Evolutionary conservation across 2,329 filamentous ascomycete genomes (phyloP), one percentile per base, ranked within the genome.

Genomic region (Talaromyces rugulosus): DNA sequence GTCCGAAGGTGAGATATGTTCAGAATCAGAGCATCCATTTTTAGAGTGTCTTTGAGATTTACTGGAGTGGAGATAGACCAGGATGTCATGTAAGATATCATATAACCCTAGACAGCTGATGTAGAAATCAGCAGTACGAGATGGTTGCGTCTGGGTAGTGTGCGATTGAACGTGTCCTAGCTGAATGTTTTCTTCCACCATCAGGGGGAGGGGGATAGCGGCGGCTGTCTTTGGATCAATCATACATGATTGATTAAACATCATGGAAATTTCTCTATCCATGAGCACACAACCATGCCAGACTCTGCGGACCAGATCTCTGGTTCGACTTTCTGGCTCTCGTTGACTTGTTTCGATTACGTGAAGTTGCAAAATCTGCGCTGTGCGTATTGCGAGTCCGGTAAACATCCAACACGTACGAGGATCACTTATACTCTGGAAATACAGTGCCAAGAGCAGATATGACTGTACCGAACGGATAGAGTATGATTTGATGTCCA

Each of bases 261-360:
- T 60, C 58, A 60, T 60, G 51, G 58, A 42, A 30, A 55, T 5
- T 6, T 44, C 51, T 14, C 58, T n/a, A 60, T 60, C 58, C 34
- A 60, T 33, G 31, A 60, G 50, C 14, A 60, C 51, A 44, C 58
- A 60, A 23, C 50, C 51, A 55, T 55, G 58, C 58, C 58, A 60
- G 14, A 55, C 58, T 55, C 23, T 42, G 18, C 58, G 58, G 14
- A 60, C 16, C 8, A 55, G 27, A 4, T 60, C 51, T n/a, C 18
- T 54, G 5, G 18, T 42, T 47, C 36, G 51, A 23, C 14, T 34
- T 7, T 42, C 34, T 11, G 58, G 5, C 51, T 42, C 34, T 18
- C 23, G 23, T 34, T 54, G 27, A 23, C 58, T 60, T 16, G 33
- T 60, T 40, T 60, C 58, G 33, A 23, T n/a, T 3, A 44, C 23